Percentiles rank a stretch among this genome's conserved stretches.
phyloP scores from a whole-genome alignment of 257 asterid species.

The Capsicum chinense region DNA sequence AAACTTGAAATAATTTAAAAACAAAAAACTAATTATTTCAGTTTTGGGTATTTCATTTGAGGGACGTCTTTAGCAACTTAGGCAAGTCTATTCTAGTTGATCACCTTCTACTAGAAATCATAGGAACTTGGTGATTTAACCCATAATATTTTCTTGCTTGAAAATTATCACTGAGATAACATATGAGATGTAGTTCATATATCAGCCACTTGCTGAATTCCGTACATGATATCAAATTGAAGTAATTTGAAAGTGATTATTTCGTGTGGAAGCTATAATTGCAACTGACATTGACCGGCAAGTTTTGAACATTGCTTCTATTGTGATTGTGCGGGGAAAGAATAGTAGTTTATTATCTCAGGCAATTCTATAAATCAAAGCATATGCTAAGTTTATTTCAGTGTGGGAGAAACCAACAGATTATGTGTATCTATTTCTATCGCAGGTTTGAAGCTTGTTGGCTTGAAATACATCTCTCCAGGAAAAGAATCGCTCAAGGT shows the following conservation, averaged over 20 bases:
- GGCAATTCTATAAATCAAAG: constrained; percentile 1
- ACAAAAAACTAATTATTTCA: not conserved
- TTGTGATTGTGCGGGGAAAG: not conserved
- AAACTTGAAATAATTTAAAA: not conserved
- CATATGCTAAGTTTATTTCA: not conserved
- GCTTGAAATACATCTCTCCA: constrained; percentile 76
- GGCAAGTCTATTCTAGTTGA: not conserved
- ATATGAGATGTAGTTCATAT: not conserved
- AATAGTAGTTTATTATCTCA: not conserved
- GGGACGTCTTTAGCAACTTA: not conserved
- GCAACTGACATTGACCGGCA: not conserved
- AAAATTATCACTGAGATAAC: not conserved
- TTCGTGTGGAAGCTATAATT: not conserved
- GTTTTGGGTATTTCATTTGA: not conserved
- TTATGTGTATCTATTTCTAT: constrained; percentile 24
- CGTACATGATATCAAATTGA: not conserved
- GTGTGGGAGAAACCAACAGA: not conserved
- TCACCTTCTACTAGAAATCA: not conserved
- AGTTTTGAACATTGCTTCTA: not conserved
- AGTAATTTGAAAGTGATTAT: not conserved
- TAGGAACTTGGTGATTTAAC: constrained; percentile 9
- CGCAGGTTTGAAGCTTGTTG: constrained; percentile 81
- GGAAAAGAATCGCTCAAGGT: constrained; percentile 64
- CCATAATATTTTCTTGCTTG: constrained; percentile 14
- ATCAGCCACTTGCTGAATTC: constrained; percentile 15